Conservation (phyloP, 495 filamentous ascomycete genomes). For the Neurospora cerealis region DNA sequence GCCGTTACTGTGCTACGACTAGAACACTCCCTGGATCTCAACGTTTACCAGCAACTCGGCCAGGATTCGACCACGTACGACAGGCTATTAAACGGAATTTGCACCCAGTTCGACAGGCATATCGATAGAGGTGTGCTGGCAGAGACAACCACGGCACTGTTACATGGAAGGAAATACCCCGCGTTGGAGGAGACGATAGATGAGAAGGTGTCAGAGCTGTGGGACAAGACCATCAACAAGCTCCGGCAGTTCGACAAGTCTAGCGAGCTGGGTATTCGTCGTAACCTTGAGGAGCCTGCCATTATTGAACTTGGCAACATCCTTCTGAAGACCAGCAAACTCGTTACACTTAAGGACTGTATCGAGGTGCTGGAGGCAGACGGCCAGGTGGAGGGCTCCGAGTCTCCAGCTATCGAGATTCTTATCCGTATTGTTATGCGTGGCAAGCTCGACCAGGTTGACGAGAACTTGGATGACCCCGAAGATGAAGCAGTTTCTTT, state of each 20-base stretch:
- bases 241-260: conserved; percentile 58
- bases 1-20: conserved; percentile 77
- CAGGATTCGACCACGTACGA: conserved; percentile 75
- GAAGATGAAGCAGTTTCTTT: conserved; percentile 68
- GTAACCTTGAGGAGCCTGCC: conserved; percentile 47
- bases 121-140: conserved; percentile 75
- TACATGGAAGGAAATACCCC: conserved; percentile 77
- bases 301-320: conserved; percentile 67
- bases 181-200: conserved; percentile 80
- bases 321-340: conserved; percentile 72
- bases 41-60: conserved; percentile 80
- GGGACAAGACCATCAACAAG: conserved; percentile 70
- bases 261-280: conserved; percentile 52
- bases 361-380: conserved; percentile 59
- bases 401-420: conserved; percentile 48
- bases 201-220: conserved; percentile 65
- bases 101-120: conserved; percentile 85
- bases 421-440: conserved; percentile 59
- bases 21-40: conserved; percentile 78
- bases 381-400: conserved; percentile 38
- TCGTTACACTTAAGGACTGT: conserved; percentile 71
- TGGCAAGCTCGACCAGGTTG: conserved; percentile 49
- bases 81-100: conserved; percentile 82
- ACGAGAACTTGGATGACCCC: conserved; percentile 53
- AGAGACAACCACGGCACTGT: conserved; percentile 69